Percentiles rank a stretch among this genome's conserved stretches.
These are phyloP conservation scores for Entomortierella parvispora DNA, from an alignment of 192 early-diverging fungal species.

Conservation along the genomic window DNA sequence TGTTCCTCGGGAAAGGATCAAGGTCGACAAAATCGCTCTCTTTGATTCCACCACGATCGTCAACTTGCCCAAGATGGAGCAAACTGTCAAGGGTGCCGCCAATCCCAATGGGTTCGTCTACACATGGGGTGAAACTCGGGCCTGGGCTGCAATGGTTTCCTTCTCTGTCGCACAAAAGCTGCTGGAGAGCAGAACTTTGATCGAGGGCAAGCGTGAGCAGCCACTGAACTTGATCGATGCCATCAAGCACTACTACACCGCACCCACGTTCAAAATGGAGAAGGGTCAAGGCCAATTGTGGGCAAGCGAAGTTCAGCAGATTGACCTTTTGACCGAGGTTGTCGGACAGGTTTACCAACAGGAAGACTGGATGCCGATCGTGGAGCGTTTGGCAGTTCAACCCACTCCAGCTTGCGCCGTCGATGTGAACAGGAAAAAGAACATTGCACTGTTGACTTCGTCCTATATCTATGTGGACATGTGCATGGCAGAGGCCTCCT, in stretches of 20 bases:
- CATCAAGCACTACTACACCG: slow-evolving; percentile 19
- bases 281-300: slow-evolving; percentile 44
- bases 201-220: slow-evolving; percentile 24
- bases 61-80: slow-evolving; percentile 38
- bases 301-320: slow-evolving; percentile 57
- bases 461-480: slow-evolving; percentile 63
- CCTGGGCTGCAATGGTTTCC: slow-evolving; percentile 57
- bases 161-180: slow-evolving; percentile 38
- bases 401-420: slow-evolving; percentile 38
- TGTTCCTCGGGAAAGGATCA: slow-evolving; percentile 25
- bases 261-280: slow-evolving; percentile 33
- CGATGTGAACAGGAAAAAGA: slow-evolving; percentile 17
- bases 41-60: slow-evolving; percentile 39
- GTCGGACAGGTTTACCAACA: slow-evolving; percentile 59
- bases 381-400: slow-evolving; percentile 29
- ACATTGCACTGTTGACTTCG: slow-evolving; percentile 61
- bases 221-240: slow-evolving; percentile 18
- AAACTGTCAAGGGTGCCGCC: not conserved
- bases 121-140: slow-evolving; percentile 18
- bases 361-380: slow-evolving; percentile 55
- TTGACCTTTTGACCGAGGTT: slow-evolving; percentile 33
- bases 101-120: slow-evolving; percentile 10
- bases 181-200: slow-evolving; percentile 5
- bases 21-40: slow-evolving; percentile 36
- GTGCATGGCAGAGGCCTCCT: slow-evolving; percentile 65